Percentiles rank a stretch among this genome's conserved stretches.
phyloP scores from a whole-genome alignment of 2,329 filamentous ascomycete genomes.

The Curvularia eragrostidis region DNA sequence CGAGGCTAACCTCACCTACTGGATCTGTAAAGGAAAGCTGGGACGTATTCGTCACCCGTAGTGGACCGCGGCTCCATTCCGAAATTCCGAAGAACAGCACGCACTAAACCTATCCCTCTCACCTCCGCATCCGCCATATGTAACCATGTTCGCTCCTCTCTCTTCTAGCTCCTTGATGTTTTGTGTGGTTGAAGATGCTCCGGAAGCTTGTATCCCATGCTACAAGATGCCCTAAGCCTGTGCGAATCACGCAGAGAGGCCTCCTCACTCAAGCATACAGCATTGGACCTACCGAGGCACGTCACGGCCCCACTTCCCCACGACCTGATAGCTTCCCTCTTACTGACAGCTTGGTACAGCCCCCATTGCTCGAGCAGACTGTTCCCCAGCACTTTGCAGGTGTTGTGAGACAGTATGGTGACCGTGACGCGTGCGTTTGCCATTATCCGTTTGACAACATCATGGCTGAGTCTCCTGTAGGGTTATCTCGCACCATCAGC shows the following conservation, averaged over 20 bases:
- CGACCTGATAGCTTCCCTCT: not conserved
- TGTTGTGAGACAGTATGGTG: conserved; percentile 69
- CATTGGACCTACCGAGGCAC: conserved; percentile 44
- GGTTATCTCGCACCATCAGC: conserved; percentile 68
- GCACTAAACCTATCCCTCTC: conserved; percentile 3
- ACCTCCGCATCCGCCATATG: conserved; percentile 3
- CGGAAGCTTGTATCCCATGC: conserved; percentile 34
- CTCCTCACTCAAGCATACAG: conserved; percentile 44
- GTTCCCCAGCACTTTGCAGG: conserved; percentile 75
- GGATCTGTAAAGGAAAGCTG: no score
- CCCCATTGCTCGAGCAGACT: conserved; percentile 70
- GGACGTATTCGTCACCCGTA: not conserved
- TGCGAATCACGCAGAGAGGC: conserved; percentile 27
- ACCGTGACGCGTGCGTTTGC: conserved; percentile 63
- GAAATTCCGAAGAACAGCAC: conserved; percentile 13
- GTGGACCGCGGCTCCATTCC: conserved; percentile 19
- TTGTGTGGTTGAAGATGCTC: conserved; percentile 34
- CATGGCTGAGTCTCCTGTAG: conserved; percentile 41
- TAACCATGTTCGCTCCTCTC: conserved; percentile 4
- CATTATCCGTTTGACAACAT: not conserved
- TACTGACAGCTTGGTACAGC: conserved; percentile 54
- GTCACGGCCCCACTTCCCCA: conserved; percentile 4
- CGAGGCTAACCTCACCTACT: no score
- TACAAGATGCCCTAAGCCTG: conserved; percentile 10
- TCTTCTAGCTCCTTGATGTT: conserved; percentile 18